A percentile compares a stretch with the other conserved stretches of the same genome.
Conservation (phyloP, 2,329 filamentous ascomycete species). For the Emmonsiellopsis sp. region DNA sequence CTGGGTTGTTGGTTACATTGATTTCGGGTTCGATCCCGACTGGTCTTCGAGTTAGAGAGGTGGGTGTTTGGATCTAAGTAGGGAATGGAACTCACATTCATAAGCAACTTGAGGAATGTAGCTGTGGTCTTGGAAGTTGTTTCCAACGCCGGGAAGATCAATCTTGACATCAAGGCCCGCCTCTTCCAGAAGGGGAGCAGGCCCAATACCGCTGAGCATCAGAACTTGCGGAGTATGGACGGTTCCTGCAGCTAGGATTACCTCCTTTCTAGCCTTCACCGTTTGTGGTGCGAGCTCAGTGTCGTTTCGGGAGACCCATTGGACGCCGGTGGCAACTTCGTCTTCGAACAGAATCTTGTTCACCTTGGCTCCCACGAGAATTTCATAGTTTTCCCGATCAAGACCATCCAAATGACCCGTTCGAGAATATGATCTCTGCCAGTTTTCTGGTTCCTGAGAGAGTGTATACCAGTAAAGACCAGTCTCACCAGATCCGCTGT, state of each 20-base stretch:
- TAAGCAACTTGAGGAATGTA: slow-evolving; percentile 10
- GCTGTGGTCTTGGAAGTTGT: slow-evolving; percentile 17
- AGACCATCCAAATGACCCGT: not conserved
- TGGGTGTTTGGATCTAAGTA: not conserved
- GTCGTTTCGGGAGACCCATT: not conserved
- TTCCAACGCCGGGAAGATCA: slow-evolving; percentile 42
- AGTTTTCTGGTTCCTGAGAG: not conserved
- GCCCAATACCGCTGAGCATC: slow-evolving; percentile 41
- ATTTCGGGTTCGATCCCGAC: not conserved
- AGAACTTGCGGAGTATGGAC: slow-evolving; percentile 38
- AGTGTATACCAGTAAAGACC: not conserved
- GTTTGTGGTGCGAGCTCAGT: not conserved
- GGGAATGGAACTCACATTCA: not conserved
- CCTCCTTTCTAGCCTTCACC: slow-evolving; percentile 18
- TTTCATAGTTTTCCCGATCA: not conserved
- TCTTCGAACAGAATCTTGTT: not conserved
- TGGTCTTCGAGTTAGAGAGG: not conserved
- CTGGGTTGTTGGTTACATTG: not conserved
- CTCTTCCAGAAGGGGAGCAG: slow-evolving; percentile 24
- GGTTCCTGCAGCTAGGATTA: slow-evolving; percentile 33
- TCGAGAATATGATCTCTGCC: not conserved
- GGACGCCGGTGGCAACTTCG: not conserved
- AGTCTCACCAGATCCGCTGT: not conserved
- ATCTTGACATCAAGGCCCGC: slow-evolving; percentile 32
- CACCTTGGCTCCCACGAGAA: not conserved